These are phyloP conservation scores for Neofusicoccum umdonicola DNA, from an alignment of 2,329 filamentous ascomycete species.

Conservation along the genomic window DNA sequence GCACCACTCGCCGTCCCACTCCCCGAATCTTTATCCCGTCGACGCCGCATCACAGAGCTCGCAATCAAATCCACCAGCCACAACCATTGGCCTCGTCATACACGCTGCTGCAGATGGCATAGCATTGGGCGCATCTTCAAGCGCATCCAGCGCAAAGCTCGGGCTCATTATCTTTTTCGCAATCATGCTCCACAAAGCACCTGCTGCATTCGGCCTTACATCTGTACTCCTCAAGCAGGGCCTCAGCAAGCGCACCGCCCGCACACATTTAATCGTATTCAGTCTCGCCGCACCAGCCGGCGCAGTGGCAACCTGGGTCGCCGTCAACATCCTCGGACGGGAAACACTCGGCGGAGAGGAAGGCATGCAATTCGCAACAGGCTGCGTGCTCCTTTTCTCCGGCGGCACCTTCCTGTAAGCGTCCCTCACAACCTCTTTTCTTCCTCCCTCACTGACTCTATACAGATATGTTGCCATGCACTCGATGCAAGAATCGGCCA, in stretches of 20 bases:
- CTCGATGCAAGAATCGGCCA: conserved; percentile 79
- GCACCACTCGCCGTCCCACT: conserved; percentile 35
- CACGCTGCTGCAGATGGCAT: conserved; percentile 95
- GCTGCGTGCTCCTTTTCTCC: conserved; percentile 90
- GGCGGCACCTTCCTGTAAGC: conserved; percentile 92
- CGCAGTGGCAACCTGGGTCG: conserved; percentile 76
- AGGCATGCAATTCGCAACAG: conserved; percentile 79
- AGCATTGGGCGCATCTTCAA: conserved; percentile 82
- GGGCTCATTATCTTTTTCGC: conserved; percentile 92
- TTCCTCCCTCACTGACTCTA: neutral
- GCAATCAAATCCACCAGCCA: conserved; percentile 37
- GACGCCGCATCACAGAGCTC: conserved; percentile 30
- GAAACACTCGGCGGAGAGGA: conserved; percentile 57
- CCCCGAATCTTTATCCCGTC: conserved; percentile 25
- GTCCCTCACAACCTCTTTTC: neutral
- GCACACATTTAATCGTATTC: conserved; percentile 85
- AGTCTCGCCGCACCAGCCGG: conserved; percentile 86
- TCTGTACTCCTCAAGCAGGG: conserved; percentile 89
- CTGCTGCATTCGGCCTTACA: conserved; percentile 90
- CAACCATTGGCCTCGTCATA: conserved; percentile 91
- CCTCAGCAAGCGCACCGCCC: conserved; percentile 77
- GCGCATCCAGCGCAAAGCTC: conserved; percentile 59
- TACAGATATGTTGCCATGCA: conserved; percentile 96
- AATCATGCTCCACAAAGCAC: conserved; percentile 96
- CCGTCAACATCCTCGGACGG: conserved; percentile 72